Evolutionary conservation across 345 rosid genomes (phyloP), one percentile per base, ranked within the genome.

Genomic region (Populus pruinosa): DNA sequence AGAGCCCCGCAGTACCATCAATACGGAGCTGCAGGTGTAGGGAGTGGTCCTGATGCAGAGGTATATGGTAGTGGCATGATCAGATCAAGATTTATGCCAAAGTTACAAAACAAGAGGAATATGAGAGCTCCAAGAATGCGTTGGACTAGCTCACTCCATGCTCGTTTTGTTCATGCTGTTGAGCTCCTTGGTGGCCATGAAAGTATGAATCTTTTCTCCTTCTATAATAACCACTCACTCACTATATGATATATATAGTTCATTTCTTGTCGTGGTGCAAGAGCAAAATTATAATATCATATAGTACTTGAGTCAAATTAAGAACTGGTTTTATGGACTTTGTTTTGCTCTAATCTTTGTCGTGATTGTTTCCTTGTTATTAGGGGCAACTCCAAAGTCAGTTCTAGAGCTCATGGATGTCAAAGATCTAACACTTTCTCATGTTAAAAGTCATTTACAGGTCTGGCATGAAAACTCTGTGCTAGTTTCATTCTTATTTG

Each of bases 371-470:
- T 59, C 25, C 36, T 38, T 69, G 13, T 5, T 29, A 38, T 59
- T 62, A 92, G 94, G 94, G 78, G 97, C 97, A 47, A 92, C 94
- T 31, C 97, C 97, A 55, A 92, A 92, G 76, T 89, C 92, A 73
- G 94, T 92, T 76, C 78, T 91, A 66, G 88, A 91, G 88, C 88
- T 92, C 18, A 92, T 92, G 97, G 93, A 88, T 87, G 94, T 88
- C 63, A 88, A 83, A 69, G 97, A 91, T 84, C 90, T 92, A 61
- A 89, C 93, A 3, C 86, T 92, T 17, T 88, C 97, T 68, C 97
- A 92, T 76, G 97, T 91, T 33, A 92, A 92, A 79, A 92, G 97
- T 85, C 97, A 91, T 81, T 86, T 92, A 66, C 97, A 92, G 97
- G 97, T 89, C 70, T n/a, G 41, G 16, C 16, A 59, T 25, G 31